These are phyloP conservation scores for Gossypium arboreum DNA, from an alignment of 345 rosid species.

Conservation along the genomic window DNA sequence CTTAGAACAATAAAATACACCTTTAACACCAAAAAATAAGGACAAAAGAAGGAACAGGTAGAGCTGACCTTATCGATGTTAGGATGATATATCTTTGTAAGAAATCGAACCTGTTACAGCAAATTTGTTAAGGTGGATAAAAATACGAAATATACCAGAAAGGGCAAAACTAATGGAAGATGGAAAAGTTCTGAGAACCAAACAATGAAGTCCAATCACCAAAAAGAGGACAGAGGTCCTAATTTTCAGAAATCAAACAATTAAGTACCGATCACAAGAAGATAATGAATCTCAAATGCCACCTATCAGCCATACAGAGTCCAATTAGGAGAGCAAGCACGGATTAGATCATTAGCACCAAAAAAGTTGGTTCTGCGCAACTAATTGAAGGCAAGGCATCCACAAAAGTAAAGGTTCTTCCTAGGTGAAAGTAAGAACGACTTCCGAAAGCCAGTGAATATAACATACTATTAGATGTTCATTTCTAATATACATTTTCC, in stretches of 20 bases:
- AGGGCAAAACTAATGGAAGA: not conserved
- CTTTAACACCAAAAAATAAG: conserved; percentile 4
- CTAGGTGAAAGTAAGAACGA: not conserved
- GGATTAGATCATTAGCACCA: not conserved
- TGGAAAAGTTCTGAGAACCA: not conserved
- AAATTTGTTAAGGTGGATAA: conserved; percentile 9
- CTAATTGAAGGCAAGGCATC: not conserved
- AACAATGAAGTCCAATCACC: not conserved
- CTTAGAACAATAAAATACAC: conserved; percentile 5
- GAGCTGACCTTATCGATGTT: conserved; percentile 86
- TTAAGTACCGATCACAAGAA: not conserved
- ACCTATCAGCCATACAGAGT: not conserved
- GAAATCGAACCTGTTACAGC: conserved; percentile 81
- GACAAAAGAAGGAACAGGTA: not conserved
- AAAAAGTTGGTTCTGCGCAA: not conserved
- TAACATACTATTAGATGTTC: not conserved
- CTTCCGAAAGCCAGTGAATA: not conserved
- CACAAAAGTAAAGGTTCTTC: not conserved
- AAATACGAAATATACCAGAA: not conserved
- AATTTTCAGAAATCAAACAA: not conserved
- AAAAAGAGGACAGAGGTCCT: not conserved
- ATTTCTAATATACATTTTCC: not conserved
- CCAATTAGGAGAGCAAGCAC: not conserved
- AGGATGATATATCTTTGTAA: conserved; percentile 97
- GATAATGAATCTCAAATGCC: not conserved